Evolutionary conservation across 495 filamentous ascomycete species (phyloP).

Genomic region (Aspergillus nanangensis): DNA sequence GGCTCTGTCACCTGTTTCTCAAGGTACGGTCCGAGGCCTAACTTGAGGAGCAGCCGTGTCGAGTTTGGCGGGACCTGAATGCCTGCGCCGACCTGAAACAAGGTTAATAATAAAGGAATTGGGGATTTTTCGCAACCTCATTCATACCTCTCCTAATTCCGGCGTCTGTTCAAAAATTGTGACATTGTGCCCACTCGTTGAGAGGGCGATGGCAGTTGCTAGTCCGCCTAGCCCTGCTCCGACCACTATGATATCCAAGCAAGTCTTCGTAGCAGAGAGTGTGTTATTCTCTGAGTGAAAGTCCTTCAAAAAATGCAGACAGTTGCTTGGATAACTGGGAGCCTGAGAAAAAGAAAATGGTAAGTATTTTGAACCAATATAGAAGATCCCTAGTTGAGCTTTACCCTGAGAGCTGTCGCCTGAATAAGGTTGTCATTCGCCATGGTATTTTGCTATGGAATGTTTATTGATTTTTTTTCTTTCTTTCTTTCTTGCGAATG

Average conservation of each 20-base stretch:
- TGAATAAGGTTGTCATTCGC: neutral
- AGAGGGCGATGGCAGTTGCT: conserved; percentile 31
- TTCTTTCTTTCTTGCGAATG: no score
- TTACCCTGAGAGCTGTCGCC: no score
- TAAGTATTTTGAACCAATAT: neutral
- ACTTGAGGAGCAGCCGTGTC: conserved; percentile 38
- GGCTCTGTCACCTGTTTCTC: conserved; percentile 27
- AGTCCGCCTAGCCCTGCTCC: conserved; percentile 50
- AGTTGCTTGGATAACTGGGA: conserved; percentile 15
- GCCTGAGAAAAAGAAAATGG: neutral
- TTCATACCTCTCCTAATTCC: conserved; percentile 32
- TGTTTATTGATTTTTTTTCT: no score
- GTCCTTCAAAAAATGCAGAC: conserved; percentile 9
- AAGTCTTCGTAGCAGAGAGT: neutral
- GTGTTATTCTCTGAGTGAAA: neutral
- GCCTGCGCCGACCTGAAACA: conserved; percentile 47
- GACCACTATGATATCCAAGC: conserved; percentile 34
- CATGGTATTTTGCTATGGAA: neutral
- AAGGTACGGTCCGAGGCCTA: conserved; percentile 34
- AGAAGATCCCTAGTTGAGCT: no score
- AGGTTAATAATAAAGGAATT: neutral
- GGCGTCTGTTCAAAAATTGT: conserved; percentile 41
- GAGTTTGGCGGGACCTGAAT: conserved; percentile 58
- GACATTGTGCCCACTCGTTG: conserved; percentile 35
- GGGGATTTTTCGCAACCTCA: neutral